Evolutionary conservation across 306 rosid species (phyloP).

Genomic region (barrel medic (Medicago truncatula)): DNA sequence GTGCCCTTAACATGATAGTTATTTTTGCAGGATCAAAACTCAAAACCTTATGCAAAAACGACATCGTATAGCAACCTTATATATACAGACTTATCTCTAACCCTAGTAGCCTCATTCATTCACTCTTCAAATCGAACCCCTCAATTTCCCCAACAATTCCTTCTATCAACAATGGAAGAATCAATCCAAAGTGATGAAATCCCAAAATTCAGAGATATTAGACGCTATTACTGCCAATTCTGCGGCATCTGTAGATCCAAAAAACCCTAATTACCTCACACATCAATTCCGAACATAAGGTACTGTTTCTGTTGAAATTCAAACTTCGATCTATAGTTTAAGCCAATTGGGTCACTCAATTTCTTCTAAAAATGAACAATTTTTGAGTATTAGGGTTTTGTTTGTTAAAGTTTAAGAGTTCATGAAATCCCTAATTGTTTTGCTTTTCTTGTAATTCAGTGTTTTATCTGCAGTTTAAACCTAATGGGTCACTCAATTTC

Average conservation of each 20-base stretch:
- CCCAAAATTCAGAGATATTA: conserved; percentile 57
- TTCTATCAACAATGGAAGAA: conserved; percentile 46
- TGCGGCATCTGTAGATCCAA: conserved; percentile 80
- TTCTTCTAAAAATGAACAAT: background rate
- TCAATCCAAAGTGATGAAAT: conserved; percentile 37
- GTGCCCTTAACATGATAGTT: no score
- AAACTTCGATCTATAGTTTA: background rate
- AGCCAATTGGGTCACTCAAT: background rate
- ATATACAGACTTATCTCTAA: background rate
- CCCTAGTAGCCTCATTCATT: background rate
- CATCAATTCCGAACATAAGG: conserved; percentile 69
- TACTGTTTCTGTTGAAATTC: background rate
- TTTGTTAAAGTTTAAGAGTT: no score
- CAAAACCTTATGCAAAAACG: background rate
- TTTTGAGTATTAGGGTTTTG: background rate
- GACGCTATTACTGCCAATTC: conserved; percentile 63
- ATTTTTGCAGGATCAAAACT: no score
- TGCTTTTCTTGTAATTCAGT: background rate
- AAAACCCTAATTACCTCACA: conserved; percentile 64
- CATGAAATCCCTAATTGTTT: no score
- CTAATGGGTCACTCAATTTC: background rate
- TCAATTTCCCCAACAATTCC: background rate
- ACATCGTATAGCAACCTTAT: background rate
- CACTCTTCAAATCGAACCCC: background rate
- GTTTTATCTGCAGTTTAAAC: background rate